phyloP scores from a whole-genome alignment of 2,329 filamentous ascomycete species.

The Penicillium sp. region DNA sequence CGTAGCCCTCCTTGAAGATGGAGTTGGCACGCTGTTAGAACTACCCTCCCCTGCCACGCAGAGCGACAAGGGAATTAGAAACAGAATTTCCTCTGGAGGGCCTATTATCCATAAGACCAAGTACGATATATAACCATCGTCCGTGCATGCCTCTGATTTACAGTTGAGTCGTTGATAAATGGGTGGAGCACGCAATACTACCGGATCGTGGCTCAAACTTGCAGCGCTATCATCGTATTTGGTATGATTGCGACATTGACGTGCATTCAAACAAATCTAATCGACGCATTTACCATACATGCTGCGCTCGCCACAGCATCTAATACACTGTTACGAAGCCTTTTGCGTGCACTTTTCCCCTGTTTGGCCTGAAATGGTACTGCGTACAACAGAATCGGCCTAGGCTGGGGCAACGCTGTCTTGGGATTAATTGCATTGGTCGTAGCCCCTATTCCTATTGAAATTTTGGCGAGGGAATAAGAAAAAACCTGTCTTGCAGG shows the following conservation, averaged over 20 bases:
- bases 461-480: neutral
- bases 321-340: neutral
- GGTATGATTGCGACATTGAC: neutral
- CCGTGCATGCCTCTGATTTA: neutral
- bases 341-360: neutral
- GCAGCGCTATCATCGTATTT: neutral
- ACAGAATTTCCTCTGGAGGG: neutral
- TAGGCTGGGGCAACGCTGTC: neutral
- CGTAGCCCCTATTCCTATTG: neutral
- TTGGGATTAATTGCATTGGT: neutral
- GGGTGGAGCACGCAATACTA: neutral
- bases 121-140: neutral
- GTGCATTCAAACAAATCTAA: conserved; percentile 1
- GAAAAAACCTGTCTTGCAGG: neutral
- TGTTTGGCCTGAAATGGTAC: neutral
- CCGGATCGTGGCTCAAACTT: neutral
- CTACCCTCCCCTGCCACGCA: neutral
- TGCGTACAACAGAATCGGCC: neutral
- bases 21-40: neutral
- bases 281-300: neutral
- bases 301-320: neutral
- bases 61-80: neutral
- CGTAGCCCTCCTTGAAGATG: neutral
- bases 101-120: neutral
- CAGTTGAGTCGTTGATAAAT: neutral